Percentiles rank a stretch among this genome's conserved stretches.
These are phyloP conservation scores for Madurella fahalii DNA, from an alignment of 2,329 filamentous ascomycete species.

Conservation along the genomic window DNA sequence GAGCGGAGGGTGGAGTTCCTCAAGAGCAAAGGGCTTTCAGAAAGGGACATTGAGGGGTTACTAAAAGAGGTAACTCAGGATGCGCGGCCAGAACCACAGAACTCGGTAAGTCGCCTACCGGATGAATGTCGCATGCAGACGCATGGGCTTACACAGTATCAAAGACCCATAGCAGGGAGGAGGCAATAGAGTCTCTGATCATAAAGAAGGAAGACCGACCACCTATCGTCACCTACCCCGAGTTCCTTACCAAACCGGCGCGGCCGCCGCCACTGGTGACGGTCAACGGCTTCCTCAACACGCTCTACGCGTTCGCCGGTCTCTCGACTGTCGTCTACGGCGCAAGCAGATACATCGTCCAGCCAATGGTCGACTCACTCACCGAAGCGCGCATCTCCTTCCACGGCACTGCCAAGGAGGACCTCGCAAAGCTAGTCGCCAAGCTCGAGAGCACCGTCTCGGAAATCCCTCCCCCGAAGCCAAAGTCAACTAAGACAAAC, in stretches of 20 bases:
- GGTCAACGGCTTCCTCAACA: slow-evolving; percentile 53
- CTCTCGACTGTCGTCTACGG: slow-evolving; percentile 65
- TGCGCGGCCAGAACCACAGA: slow-evolving; percentile 8
- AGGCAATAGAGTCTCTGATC: slow-evolving; percentile 12
- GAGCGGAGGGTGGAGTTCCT: slow-evolving; percentile 76
- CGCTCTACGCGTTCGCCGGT: slow-evolving; percentile 54
- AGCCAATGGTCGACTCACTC: slow-evolving; percentile 55
- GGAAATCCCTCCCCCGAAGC: slow-evolving; percentile 46
- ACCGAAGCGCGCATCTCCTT: slow-evolving; percentile 51
- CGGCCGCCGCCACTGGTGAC: slow-evolving; percentile 61
- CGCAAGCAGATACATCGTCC: slow-evolving; percentile 63
- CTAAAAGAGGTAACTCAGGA: slow-evolving; percentile 38
- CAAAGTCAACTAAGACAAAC: slow-evolving; percentile 20
- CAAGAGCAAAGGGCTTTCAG: slow-evolving; percentile 67
- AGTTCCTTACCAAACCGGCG: slow-evolving; percentile 58
- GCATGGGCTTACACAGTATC: slow-evolving; percentile 1
- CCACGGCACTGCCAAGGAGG: slow-evolving; percentile 43
- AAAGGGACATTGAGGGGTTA: slow-evolving; percentile 64
- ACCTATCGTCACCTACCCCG: slow-evolving; percentile 66
- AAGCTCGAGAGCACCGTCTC: slow-evolving; percentile 58
- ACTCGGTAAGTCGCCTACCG: slow-evolving; percentile 5
- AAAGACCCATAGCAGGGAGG: slow-evolving; percentile 17
- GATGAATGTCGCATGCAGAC: neutral
- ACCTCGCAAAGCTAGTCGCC: slow-evolving; percentile 44
- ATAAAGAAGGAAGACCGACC: slow-evolving; percentile 39